Base-by-base conservation (phyloP, 2,329 filamentous ascomycete genomes). In the Grosmannia clavigera region DNA sequence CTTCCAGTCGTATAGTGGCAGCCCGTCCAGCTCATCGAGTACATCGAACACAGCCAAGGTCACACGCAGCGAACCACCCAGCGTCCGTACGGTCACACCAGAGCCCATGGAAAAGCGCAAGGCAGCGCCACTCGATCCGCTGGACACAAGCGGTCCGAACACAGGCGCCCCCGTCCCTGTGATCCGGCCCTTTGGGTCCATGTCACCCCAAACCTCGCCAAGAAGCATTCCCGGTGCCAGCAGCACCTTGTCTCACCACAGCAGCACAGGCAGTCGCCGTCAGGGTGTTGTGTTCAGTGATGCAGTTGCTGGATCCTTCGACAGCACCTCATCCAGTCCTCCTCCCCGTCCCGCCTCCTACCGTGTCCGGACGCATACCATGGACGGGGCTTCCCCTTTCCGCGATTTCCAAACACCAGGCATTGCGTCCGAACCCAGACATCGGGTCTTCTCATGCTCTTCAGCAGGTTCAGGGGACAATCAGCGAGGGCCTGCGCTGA, bases 371-470 rank as follows among this genome's bases (percentile, higher is more conserved):
- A 84, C 81, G 3, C 77, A 81, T 62, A 84, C 81, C 16, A 76
- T 84, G 73, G 81, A 84, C 65, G 76, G 77, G 52, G 74, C 78
- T 43, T 61, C 66, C 1, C 57, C 61, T 7, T 74, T 79, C 68
- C 76, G 81, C 50, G 77, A 75, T 59, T 75, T 79, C 55, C 62
- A 68, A 58, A 70, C 69, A 22, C 68, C 73, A 14, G 67, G 72
- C 43, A 68, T 72, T n/a, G 65, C 70, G 4, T 61, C 69, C 43
- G 80, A 83, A 61, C 78, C 74, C 65, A 80, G 86, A 58, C 81
- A 85, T 66, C 80, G 86, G 58, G 81, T 90, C 52, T 85, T 86
- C 57, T 90, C 87, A 33, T 82, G 90, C 66, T 85, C 86, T 65
- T 86, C 85, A 43, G 78, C 83, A 9, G 73, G 77, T 4, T 80